Base-by-base conservation (phyloP, 73 alveolate genomes). In the Paramecium bursaria region DNA sequence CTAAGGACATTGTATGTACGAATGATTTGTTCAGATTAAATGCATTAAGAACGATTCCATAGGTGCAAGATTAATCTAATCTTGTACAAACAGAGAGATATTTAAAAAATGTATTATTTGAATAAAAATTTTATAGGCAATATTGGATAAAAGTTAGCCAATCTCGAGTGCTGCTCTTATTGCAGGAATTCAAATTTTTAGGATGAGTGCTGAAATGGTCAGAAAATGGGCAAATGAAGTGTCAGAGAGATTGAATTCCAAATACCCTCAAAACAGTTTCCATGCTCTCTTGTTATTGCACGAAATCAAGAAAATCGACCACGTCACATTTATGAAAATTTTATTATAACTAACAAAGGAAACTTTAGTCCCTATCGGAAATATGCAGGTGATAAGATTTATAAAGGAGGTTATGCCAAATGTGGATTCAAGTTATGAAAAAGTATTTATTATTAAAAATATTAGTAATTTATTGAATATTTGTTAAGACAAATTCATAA, bases 121-220 rank as follows among this genome's bases (percentile, higher is more conserved):
- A n/a, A 2, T 4, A 26, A 29, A 19, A 15, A 14, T 46, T 1
- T 22, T 48, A 21, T 30, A 75, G 88, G 80, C 89, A 15, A 79
- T 79, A 2, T 50, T 79, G 15, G 89, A 79, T 30, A 79, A 79
- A 47, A 79, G 76, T 79, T 50, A 53, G n/a, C 74, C 85, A 19
- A 73, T 79, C 2, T 61, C 89, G 15, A 79, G 89, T 79, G 85
- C 89, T 15, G 89, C 89, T 23, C 30, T 79, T 0, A 22, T 79
- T 10, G 89, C 89, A 22, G 89, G 85, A 14, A 49, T 79, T 17
- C 31, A 79, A 27, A 42, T 79, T 23, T 79, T 79, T 46, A 61
- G 85, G 30, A 50, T 50, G 6, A 53, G 76, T 53, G 33, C 85
- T 35, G 89, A 79, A 30, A 53, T 73, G 11, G 23, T 79, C 0